Evolutionary conservation across 2,329 filamentous ascomycete species (phyloP), one percentile per base, ranked within the genome.

Genomic region (Pestalotiopsis sp.): DNA sequence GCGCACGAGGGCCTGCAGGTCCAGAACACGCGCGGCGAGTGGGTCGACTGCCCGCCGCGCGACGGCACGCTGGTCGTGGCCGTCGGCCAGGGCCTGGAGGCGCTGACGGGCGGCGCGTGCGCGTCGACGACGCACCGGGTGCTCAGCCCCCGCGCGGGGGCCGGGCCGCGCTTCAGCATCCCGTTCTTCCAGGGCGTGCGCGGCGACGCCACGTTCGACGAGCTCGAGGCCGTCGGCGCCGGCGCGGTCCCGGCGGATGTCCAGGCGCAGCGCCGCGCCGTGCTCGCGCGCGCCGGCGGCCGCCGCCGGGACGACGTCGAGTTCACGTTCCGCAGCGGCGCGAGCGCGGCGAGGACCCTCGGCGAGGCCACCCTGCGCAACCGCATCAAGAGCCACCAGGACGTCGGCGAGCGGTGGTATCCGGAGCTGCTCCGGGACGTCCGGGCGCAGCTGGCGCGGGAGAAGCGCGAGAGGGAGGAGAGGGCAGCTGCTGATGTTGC

Each of bases 131-230:
- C 93, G 56, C 94, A 97, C 80, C 87, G 93, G 11, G 94, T 97
- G 45, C 84, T 96, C n/a, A 92, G 89, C 38, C 93, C 93, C 0
- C 76, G 82, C 1, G 88, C 88, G 7, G 93, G 92, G 13, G 82
- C 87, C 11, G 94, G 93, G 3, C 85, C 93, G 39, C 85, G 94
- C 67, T 95, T 90, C 82, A 93, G 90, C 7, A 91, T 97, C 62
- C 94, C 94, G 0, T 97, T 97, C 81, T 97, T 97, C 82, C 94
- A 96, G 78, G 94, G 94, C 25, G 92, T 97, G 69, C 90, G 90
- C 75, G 90, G 93, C 68, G 92, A 94, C 78, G 90, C 93, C 0
- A 88, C 88, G 20, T 97, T 97, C 77, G 93, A 94, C 76, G 91
- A 92, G 73, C 89, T 96, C 80, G 91, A 88, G 77, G 79, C 75